These are phyloP conservation scores for Neonectria ditissima DNA, from an alignment of 2,329 filamentous ascomycete genomes.

Conservation along the genomic window DNA sequence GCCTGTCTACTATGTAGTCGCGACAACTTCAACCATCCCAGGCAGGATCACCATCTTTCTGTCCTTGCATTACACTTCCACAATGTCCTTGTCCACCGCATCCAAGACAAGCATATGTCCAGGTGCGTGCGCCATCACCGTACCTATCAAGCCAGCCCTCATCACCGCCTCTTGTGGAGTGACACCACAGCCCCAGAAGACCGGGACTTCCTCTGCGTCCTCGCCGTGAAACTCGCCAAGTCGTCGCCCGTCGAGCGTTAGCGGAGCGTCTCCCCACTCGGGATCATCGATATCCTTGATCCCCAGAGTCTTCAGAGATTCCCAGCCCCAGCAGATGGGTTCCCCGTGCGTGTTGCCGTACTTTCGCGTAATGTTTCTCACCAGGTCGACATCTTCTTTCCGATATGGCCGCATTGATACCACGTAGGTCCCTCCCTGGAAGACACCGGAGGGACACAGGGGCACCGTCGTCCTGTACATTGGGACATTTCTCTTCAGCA, in stretches of 20 bases:
- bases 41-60: neutral
- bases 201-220: slow-evolving; percentile 58
- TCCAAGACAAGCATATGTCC: slow-evolving; percentile 73
- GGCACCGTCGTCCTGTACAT: slow-evolving; percentile 72
- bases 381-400: slow-evolving; percentile 59
- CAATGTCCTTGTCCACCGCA: slow-evolving; percentile 55
- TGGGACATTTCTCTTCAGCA: slow-evolving; percentile 62
- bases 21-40: slow-evolving; percentile 5
- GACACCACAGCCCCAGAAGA: slow-evolving; percentile 75
- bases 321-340: slow-evolving; percentile 74
- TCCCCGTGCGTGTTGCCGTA: slow-evolving; percentile 72
- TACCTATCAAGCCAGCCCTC: slow-evolving; percentile 64
- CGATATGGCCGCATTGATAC: slow-evolving; percentile 74
- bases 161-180: slow-evolving; percentile 75
- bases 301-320: slow-evolving; percentile 63
- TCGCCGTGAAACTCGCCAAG: slow-evolving; percentile 48
- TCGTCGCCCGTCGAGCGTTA: slow-evolving; percentile 55
- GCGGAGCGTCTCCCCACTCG: slow-evolving; percentile 67
- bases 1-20: neutral
- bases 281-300: slow-evolving; percentile 64
- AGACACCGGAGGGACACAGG: slow-evolving; percentile 68
- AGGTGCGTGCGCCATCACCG: slow-evolving; percentile 71
- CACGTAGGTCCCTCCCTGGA: slow-evolving; percentile 65
- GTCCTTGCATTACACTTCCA: neutral
- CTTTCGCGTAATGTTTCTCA: slow-evolving; percentile 66